These are phyloP conservation scores for Neurospora tetraspora DNA, from an alignment of 495 filamentous ascomycete genomes.

Conservation along the genomic window DNA sequence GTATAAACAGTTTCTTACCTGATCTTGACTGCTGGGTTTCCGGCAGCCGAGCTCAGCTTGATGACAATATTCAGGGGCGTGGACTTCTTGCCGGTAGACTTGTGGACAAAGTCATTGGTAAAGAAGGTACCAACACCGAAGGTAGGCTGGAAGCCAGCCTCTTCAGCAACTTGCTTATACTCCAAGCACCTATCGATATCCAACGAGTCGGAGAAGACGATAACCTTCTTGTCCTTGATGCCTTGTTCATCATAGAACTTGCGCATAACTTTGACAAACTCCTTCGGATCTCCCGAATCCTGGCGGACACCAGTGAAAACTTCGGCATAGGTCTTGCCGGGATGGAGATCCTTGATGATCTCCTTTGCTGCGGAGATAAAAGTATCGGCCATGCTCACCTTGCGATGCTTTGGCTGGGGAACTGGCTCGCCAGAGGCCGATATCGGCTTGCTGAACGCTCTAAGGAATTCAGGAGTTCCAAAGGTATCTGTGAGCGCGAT, in stretches of 20 bases:
- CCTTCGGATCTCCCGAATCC: slow-evolving; percentile 83
- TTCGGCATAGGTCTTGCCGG: slow-evolving; percentile 61
- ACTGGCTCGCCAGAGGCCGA: slow-evolving; percentile 18
- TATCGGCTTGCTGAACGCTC: slow-evolving; percentile 63
- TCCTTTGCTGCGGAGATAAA: slow-evolving; percentile 19
- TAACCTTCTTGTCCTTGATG: slow-evolving; percentile 73
- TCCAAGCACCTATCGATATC: slow-evolving; percentile 84
- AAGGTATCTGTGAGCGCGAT: slow-evolving; percentile 98
- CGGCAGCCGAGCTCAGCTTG: slow-evolving; percentile 77
- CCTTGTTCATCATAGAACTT: slow-evolving; percentile 72
- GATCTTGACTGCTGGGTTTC: slow-evolving; percentile 83
- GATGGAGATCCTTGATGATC: slow-evolving; percentile 5
- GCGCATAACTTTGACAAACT: slow-evolving; percentile 73
- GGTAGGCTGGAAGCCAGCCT: slow-evolving; percentile 66
- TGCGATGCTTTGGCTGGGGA: slow-evolving; percentile 4
- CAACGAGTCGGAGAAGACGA: slow-evolving; percentile 96
- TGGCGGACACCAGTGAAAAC: slow-evolving; percentile 83
- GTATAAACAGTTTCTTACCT: slow-evolving; percentile 28
- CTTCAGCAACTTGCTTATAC: slow-evolving; percentile 74
- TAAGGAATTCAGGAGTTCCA: slow-evolving; percentile 82
- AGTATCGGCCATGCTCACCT: slow-evolving; percentile 22
- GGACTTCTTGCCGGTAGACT: slow-evolving; percentile 65
- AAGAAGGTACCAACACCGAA: slow-evolving; percentile 95
- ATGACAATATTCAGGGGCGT: slow-evolving; percentile 96
- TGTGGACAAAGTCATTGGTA: slow-evolving; percentile 78